These are phyloP conservation scores for Talaromyces liani DNA, from an alignment of 495 filamentous ascomycete species.

Conservation along the genomic window DNA sequence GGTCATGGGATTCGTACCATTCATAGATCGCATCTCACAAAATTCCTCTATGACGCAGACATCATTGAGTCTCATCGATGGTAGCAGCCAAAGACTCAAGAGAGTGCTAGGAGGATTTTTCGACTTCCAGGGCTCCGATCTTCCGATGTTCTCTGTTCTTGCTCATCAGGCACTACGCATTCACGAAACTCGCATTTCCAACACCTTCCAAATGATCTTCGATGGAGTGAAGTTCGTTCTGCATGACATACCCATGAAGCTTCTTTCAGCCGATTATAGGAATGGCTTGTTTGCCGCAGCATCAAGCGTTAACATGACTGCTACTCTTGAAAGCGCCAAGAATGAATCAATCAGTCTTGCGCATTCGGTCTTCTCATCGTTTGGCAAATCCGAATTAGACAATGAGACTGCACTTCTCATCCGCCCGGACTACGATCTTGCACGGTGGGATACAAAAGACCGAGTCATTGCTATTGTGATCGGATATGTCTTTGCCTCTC, in stretches of 20 bases:
- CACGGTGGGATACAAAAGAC: conserved; percentile 70
- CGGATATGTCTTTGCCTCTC: conserved; percentile 70
- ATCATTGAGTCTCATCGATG: conserved; percentile 40
- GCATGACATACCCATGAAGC: conserved; percentile 31
- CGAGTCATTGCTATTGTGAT: conserved; percentile 70
- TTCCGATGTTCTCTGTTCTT: conserved; percentile 52
- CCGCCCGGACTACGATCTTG: conserved; percentile 52
- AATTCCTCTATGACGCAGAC: conserved; percentile 35
- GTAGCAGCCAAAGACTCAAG: conserved; percentile 32
- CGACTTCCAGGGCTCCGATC: conserved; percentile 45
- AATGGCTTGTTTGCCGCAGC: background rate
- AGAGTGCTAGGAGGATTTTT: conserved; percentile 38
- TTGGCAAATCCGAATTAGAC: background rate
- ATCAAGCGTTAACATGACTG: background rate
- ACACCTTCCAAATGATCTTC: conserved; percentile 16
- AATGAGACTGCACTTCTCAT: background rate
- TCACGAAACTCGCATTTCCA: conserved; percentile 35
- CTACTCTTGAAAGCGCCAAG: background rate
- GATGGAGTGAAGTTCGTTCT: conserved; percentile 24
- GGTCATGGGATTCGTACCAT: conserved; percentile 31
- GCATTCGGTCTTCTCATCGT: background rate
- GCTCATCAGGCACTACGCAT: conserved; percentile 51
- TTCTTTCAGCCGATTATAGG: conserved; percentile 15
- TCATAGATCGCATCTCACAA: conserved; percentile 30
- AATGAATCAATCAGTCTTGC: background rate